Conservation (phyloP, 2,329 filamentous ascomycete species). For the Chalaropsis thielavioides region DNA sequence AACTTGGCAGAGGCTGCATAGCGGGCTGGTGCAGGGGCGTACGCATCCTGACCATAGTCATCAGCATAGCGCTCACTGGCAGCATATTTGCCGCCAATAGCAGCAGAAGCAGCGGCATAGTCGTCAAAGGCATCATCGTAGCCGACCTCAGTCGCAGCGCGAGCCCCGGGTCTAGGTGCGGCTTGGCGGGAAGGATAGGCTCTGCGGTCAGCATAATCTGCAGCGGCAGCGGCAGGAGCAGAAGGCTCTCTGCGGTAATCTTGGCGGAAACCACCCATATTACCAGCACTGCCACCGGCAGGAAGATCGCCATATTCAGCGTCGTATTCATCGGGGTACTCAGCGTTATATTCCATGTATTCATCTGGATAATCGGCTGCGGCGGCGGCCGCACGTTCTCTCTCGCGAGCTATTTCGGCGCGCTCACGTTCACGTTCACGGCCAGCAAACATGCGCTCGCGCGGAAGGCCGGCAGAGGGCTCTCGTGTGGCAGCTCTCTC, state of each 20-base stretch:
- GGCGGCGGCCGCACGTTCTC: conserved; percentile 7
- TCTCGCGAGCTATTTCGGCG: conserved; percentile 1
- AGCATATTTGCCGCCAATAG: neutral
- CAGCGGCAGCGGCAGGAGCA: conserved; percentile 7
- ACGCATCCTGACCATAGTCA: conserved; percentile 6
- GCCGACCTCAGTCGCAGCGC: conserved; percentile 8
- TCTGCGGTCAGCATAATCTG: conserved; percentile 15
- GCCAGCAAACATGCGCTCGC: neutral
- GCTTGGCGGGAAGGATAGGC: conserved; percentile 5
- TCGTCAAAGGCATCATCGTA: conserved; percentile 13
- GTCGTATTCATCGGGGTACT: conserved; percentile 12
- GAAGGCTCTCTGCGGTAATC: conserved; percentile 12
- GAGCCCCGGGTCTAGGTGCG: neutral
- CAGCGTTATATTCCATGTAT: conserved; percentile 14
- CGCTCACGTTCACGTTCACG: conserved; percentile 12
- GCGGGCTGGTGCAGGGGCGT: neutral
- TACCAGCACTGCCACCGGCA: conserved; percentile 11
- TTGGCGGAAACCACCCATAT: conserved; percentile 14
- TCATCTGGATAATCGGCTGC: conserved; percentile 9
- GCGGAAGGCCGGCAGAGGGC: conserved; percentile 9
- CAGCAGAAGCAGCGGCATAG: conserved; percentile 2
- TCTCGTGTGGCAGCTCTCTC: conserved; percentile 9
- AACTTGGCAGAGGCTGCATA: conserved; percentile 13
- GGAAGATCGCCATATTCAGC: conserved; percentile 12
- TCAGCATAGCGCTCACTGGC: neutral